Conservation (phyloP, 768 basidiomycete species). For the Piloderma croceum region DNA sequence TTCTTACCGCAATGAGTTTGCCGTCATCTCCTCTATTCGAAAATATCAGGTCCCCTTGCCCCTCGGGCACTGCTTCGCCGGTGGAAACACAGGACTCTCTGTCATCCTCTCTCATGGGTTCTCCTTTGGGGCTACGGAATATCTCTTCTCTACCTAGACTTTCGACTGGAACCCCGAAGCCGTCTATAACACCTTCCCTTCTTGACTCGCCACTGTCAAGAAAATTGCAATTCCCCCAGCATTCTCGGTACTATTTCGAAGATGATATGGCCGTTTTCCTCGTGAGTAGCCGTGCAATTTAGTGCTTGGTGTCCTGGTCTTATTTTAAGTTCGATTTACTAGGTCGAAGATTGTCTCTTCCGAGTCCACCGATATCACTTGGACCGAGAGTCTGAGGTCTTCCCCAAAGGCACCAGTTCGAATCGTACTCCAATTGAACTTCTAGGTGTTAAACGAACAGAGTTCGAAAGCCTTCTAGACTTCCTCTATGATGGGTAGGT, state of each 20-base stretch:
- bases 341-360: slow-evolving; percentile 36
- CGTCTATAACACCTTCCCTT: too few relatives aligned
- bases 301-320: not conserved
- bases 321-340: not conserved
- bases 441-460: slow-evolving; percentile 25
- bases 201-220: too few relatives aligned
- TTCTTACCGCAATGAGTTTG: too few relatives aligned
- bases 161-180: too few relatives aligned
- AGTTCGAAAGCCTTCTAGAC: slow-evolving; percentile 35
- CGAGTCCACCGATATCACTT: slow-evolving; percentile 38
- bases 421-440: slow-evolving; percentile 26
- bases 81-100: too few relatives aligned
- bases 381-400: slow-evolving; percentile 29
- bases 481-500: slow-evolving; percentile 36
- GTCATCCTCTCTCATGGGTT: too few relatives aligned
- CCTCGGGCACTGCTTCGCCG: too few relatives aligned
- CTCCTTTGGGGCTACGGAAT: too few relatives aligned
- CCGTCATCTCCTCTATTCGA: too few relatives aligned
- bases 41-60: too few relatives aligned
- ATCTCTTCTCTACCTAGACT: too few relatives aligned
- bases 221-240: too few relatives aligned
- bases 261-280: slow-evolving; percentile 17
- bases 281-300: slow-evolving; percentile 9
- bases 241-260: slow-evolving; percentile 17
- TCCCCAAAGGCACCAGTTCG: slow-evolving; percentile 29